Evolutionary conservation across 2,329 filamentous ascomycete species (phyloP), one percentile per base, ranked within the genome.

Genomic region (Diaporthe nobilis): DNA sequence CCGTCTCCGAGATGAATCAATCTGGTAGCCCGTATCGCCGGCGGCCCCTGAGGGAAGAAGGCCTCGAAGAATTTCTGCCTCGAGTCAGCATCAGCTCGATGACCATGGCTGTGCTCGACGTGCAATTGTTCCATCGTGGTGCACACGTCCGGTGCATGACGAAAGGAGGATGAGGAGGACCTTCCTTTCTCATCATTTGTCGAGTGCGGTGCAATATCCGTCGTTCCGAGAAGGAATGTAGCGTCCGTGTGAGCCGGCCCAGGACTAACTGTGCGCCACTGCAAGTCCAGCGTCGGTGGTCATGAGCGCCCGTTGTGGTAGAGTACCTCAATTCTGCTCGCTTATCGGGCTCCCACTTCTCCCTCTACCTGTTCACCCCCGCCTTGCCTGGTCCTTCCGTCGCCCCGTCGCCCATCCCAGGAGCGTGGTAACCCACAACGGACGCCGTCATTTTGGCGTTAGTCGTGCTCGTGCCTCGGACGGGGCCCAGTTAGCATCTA

Each of bases 401-500:
- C n/a, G 20, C 31, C 47, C 65, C n/a, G n/a, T 10, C 42, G 9
- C 20, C 47, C 53, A 61, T 61, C 65, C 73, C 73, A 75, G 60
- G 42, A 47, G 65, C 57, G 47, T 57, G 73, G 73, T 75, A 75
- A 39, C 34, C 73, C 73, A 61, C 68, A 49, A 60, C 53, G 57
- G 55, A 72, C 57, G 73, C 65, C 65, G n/a, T 70, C 65, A 31
- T 55, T 39, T 55, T 55, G 31, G 49, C 65, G 34, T 42, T 15
- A 9, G 47, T 39, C 20, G 60, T 31, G 65, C 65, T 70, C 65
- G 65, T 65, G 42, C 42, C 42, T 44, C 58, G 61, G 20, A 31
- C n/a, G 25, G 42, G 42, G 37, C 37, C n/a, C 42, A 34, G 28
- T 22, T 51, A 39, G 12, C 37, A 39, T 13, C 37, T 1, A 44